Evolutionary conservation across 345 rosid species (phyloP), one percentile per base, ranked within the genome.

Genomic region (Turnera subulata): DNA sequence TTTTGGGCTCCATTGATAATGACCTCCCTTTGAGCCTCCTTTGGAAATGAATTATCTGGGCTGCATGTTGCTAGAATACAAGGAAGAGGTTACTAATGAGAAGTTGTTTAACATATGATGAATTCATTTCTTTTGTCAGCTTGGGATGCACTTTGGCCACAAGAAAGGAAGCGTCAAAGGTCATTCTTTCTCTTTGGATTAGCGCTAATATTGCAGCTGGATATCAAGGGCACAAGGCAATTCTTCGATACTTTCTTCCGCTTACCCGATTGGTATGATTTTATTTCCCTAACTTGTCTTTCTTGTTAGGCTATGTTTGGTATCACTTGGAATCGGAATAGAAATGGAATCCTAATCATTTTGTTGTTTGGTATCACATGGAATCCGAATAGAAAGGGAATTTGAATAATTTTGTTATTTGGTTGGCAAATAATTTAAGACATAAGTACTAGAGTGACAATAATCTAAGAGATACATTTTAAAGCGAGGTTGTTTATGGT

Each of bases 81-180:
- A 51, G 21, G 17, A 24, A 26, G 15, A 11, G 20, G 50, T 18
- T 21, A 13, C 15, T 20, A 14, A 13, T 55, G 6, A 32, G 22
- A 21, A 26, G 22, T 22, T 32, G 26, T 55, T 68, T 20, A 47
- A n/a, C 8, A 3, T 70, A 39, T 50, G 50, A 53, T 43, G 21
- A 49, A 3, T 24, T 11, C 26, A 32, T 52, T 46, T 6, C 32
- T 17, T 11, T 69, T 33, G 22, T 69, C 86, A 87, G 99, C 97
- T 61, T 93, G 97, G 97, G 84, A 86, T 73, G 76, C 90, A 51
- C 82, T 93, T 21, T 93, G 97, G 99, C 91, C 99, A 58, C 83
- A 53, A 66, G 99, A 93, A 73, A 80, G 99, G 77, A 93, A 89
- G 70, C 83, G 99, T 16, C 99, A 89, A 61, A 84, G 97, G 71